Evolutionary conservation across 306 rosid species (phyloP), one percentile per base, ranked within the genome.

Genomic region (Psophocarpus tetragonolobus): DNA sequence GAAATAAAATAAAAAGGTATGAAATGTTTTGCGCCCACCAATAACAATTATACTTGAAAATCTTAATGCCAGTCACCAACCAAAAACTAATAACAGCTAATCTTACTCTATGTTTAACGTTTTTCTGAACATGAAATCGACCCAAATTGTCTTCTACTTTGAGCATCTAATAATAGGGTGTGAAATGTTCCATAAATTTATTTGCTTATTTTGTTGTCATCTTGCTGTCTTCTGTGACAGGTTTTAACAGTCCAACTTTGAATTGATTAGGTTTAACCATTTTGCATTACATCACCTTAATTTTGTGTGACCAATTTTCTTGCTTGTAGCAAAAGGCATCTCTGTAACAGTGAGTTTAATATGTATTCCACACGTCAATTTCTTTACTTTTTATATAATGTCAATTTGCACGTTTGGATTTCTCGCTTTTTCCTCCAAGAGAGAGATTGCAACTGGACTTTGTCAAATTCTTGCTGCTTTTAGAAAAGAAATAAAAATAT

Each of bases 21-120:
- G 5, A 48, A 10, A 27, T 12, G 51, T 68, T 39, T 53, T 51
- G 27, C 24, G 58, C 58, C 38, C 29, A 17, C 57, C n/a, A 30
- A 56, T 29, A 64, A 33, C 29, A 18, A 53, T 14, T 50, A 64
- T 33, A 33, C 32, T 36, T 0, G 36, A 62, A 33, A 30, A 58
- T 7, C 20, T 48, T 26, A 8, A 72, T 62, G 80, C 67, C 13
- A 86, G 87, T 60, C 81, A 90, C 90, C 92, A 88, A 91, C 87
- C 33, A 8, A 51, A 81, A 80, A 56, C 78, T 77, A 79, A 63
- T 73, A 74, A 76, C 75, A 82, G 71, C 82, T 82, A 76, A 82
- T 82, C n/a, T 50, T 53, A 27, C 47, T 70, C 66, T 30, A 62
- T 54, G 9, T 17, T 21, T 21, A 15, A 74, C 0, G 27, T 76